These are phyloP conservation scores for Anthracocystis walkeri DNA, from an alignment of 1,284 basidiomycete species.

Conservation along the genomic window DNA sequence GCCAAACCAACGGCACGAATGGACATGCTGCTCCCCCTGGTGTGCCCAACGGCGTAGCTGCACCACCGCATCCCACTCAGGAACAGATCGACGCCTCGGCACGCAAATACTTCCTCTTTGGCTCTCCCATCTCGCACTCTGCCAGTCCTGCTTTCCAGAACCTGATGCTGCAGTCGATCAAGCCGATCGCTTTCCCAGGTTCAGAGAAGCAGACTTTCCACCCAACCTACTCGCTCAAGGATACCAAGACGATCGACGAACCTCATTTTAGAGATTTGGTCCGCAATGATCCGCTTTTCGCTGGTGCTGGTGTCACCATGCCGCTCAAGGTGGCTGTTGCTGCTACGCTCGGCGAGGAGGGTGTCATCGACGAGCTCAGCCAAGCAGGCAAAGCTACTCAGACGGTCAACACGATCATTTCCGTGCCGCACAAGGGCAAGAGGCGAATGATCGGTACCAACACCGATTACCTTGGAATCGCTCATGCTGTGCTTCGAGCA, in stretches of 20 bases:
- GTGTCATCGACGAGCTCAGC: slow-evolving; percentile 54
- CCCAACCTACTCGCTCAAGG: slow-evolving; percentile 51
- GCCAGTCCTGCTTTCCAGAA: slow-evolving; percentile 58
- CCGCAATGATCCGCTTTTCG: slow-evolving; percentile 48
- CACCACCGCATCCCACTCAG: slow-evolving; percentile 46
- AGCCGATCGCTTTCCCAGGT: slow-evolving; percentile 26
- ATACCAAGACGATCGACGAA: slow-evolving; percentile 50
- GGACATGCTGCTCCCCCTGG: neutral
- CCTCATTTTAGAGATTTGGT: slow-evolving; percentile 37
- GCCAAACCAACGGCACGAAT: slow-evolving; percentile 3
- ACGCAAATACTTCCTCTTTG: slow-evolving; percentile 52
- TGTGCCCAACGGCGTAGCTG: slow-evolving; percentile 3
- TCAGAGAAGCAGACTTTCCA: slow-evolving; percentile 23
- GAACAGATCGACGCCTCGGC: slow-evolving; percentile 41
- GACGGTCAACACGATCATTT: slow-evolving; percentile 59
- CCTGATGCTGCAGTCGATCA: slow-evolving; percentile 45
- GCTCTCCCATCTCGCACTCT: slow-evolving; percentile 57
- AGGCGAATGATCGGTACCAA: slow-evolving; percentile 57
- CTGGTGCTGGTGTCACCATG: slow-evolving; percentile 54
- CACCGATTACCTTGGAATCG: slow-evolving; percentile 56
- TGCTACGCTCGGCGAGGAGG: slow-evolving; percentile 26
- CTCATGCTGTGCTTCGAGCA: slow-evolving; percentile 46
- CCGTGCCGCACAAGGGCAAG: slow-evolving; percentile 23
- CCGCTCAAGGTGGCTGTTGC: slow-evolving; percentile 54
- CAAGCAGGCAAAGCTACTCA: slow-evolving; percentile 41